Percentiles rank a stretch among this genome's conserved stretches.
These are phyloP conservation scores for Tolypocladium tropicale DNA, from an alignment of 2,329 filamentous ascomycete genomes.

Conservation along the genomic window DNA sequence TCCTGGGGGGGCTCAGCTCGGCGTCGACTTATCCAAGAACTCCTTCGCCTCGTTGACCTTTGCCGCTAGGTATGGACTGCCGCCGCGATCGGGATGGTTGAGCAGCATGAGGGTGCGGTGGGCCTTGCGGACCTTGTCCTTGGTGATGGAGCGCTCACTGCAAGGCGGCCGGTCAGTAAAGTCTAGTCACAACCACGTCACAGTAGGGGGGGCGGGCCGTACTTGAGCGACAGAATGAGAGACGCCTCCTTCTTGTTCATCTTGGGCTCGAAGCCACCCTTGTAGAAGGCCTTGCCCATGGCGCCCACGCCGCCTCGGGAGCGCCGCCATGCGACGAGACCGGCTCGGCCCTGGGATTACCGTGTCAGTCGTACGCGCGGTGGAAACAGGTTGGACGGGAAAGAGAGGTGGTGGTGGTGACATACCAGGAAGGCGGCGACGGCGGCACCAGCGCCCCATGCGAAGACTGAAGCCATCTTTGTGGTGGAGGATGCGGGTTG, in stretches of 20 bases:
- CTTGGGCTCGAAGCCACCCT: slow-evolving; percentile 92
- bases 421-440: slow-evolving; percentile 42
- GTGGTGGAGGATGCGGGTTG: not conserved
- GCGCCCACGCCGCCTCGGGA: slow-evolving; percentile 69
- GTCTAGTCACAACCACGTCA: not conserved
- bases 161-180: slow-evolving; percentile 6
- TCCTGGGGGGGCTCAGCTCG: slow-evolving; percentile 9
- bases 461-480: slow-evolving; percentile 33
- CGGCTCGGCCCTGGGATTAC: slow-evolving; percentile 67
- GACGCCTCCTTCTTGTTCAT: slow-evolving; percentile 91
- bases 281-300: slow-evolving; percentile 89
- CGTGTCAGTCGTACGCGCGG: not conserved
- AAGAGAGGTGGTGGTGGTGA: not conserved
- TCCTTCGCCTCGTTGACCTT: slow-evolving; percentile 99
- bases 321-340: slow-evolving; percentile 77
- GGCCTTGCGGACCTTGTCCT: slow-evolving; percentile 90
- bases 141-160: slow-evolving; percentile 78
- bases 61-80: slow-evolving; percentile 90
- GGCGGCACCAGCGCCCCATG: slow-evolving; percentile 36
- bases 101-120: slow-evolving; percentile 93
- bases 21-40: slow-evolving; percentile 63
- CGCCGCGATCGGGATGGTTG: slow-evolving; percentile 95
- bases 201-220: slow-evolving; percentile 16
- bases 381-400: not conserved
- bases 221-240: slow-evolving; percentile 86